Evolutionary conservation across 495 filamentous ascomycete species (phyloP).

Genomic region (Saxophila tyrrhenica): DNA sequence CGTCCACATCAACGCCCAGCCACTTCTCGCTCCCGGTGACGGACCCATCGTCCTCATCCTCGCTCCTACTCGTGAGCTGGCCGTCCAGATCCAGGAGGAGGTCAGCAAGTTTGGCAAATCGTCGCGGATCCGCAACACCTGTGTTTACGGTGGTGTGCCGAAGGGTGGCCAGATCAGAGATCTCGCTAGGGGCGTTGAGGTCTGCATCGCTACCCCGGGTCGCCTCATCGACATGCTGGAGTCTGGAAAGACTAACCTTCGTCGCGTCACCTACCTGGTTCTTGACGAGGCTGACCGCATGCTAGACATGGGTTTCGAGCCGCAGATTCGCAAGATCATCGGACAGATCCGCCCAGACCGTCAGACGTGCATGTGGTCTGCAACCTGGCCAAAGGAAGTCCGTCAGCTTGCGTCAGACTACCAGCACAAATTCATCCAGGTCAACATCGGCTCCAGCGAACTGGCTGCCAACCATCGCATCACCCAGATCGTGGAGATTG

Average conservation of each 20-base stretch:
- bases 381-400: slow-evolving; percentile 99
- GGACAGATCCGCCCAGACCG: slow-evolving; percentile 94
- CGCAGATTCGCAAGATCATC: slow-evolving; percentile 89
- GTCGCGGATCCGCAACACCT: slow-evolving; percentile 95
- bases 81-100: slow-evolving; percentile 94
- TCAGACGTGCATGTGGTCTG: slow-evolving; percentile 99
- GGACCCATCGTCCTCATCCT: slow-evolving; percentile 93
- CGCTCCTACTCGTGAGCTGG: slow-evolving; percentile 91
- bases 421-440: slow-evolving; percentile 92
- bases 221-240: slow-evolving; percentile 98
- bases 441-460: slow-evolving; percentile 96
- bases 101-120: slow-evolving; percentile 96
- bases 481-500: slow-evolving; percentile 91
- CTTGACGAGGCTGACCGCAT: slow-evolving; percentile 85
- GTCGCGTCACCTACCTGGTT: slow-evolving; percentile 90
- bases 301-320: slow-evolving; percentile 88
- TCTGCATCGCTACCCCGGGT: slow-evolving; percentile 91
- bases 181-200: slow-evolving; percentile 74
- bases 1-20: slow-evolving; percentile 98
- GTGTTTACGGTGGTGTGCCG: slow-evolving; percentile 96
- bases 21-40: slow-evolving; percentile 90
- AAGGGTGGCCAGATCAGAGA: slow-evolving; percentile 95
- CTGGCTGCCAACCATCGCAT: slow-evolving; percentile 97
- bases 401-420: slow-evolving; percentile 91
- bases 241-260: slow-evolving; percentile 92